phyloP scores from a whole-genome alignment of 2,329 filamentous ascomycete genomes.

The Madurella fahalii region DNA sequence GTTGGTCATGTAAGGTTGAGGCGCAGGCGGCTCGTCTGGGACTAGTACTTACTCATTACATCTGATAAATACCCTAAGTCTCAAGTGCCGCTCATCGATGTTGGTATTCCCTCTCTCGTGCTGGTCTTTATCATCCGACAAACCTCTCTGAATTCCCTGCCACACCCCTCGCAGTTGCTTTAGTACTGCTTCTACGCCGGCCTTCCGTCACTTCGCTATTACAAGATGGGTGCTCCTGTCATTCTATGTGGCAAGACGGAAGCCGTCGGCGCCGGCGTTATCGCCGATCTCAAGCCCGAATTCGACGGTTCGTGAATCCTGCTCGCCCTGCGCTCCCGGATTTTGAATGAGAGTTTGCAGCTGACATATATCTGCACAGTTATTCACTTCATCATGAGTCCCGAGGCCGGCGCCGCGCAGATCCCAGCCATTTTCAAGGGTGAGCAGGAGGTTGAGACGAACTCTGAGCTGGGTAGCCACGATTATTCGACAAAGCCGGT shows the following conservation, averaged over 20 bases:
- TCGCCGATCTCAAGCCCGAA: slow-evolving; percentile 5
- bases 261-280: slow-evolving; percentile 1
- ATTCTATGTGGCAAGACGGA: slow-evolving; percentile 4
- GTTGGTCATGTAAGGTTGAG: no score
- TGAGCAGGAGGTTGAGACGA: background rate
- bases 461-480: slow-evolving; percentile 3
- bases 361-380: background rate
- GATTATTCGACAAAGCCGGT: slow-evolving; percentile 2
- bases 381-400: slow-evolving; percentile 6
- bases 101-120: no score
- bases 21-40: no score
- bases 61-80: no score
- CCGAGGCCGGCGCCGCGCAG: slow-evolving; percentile 2
- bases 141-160: no score
- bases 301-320: background rate
- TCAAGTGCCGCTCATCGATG: no score
- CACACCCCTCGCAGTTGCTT: no score
- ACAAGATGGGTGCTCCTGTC: slow-evolving; percentile 1
- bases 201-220: background rate
- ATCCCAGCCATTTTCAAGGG: slow-evolving; percentile 6
- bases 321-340: background rate
- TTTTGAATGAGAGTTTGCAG: background rate
- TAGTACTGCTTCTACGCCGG: no score
- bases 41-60: no score
- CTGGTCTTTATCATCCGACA: no score